A percentile compares a stretch with the other conserved stretches of the same genome.
phyloP scores from a whole-genome alignment of 2,329 filamentous ascomycete species.

The Ophiostoma sp. region DNA sequence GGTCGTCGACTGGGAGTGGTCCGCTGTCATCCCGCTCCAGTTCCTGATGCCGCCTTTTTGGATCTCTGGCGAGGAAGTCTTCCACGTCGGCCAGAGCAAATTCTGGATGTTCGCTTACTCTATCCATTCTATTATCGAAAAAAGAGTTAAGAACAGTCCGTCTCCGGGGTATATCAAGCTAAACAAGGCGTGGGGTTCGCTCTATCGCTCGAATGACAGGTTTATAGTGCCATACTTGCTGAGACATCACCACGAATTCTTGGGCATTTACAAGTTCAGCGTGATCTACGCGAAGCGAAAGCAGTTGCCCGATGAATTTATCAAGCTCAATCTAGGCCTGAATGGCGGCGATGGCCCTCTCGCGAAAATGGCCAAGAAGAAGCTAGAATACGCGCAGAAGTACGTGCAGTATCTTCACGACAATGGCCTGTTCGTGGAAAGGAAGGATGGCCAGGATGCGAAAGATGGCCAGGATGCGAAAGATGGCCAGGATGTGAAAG shows the following conservation, averaged over 20 bases:
- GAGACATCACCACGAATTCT: not conserved
- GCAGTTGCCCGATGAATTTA: not conserved
- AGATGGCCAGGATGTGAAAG: too few species aligned
- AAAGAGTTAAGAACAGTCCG: not conserved
- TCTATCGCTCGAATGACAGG: not conserved
- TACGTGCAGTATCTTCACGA: not conserved
- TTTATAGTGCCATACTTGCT: not conserved
- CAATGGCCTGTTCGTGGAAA: not conserved
- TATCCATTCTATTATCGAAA: not conserved
- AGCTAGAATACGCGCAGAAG: not conserved
- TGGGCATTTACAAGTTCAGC: not conserved
- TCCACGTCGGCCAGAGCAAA: not conserved
- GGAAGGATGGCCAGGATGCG: not conserved
- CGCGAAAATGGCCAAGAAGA: not conserved
- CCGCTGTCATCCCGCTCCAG: not conserved
- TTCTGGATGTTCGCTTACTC: not conserved
- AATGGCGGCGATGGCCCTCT: not conserved
- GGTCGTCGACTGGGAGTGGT: conserved; percentile 3
- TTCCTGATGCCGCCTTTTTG: not conserved
- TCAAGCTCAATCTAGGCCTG: not conserved
- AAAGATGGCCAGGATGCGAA: too few species aligned
- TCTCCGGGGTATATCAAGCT: not conserved
- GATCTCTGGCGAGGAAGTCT: not conserved
- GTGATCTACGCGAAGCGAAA: not conserved
- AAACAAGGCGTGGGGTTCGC: not conserved